These are phyloP conservation scores for Metschnikowia reukaufii DNA, from an alignment of 805 yeast species.

Conservation along the genomic window DNA sequence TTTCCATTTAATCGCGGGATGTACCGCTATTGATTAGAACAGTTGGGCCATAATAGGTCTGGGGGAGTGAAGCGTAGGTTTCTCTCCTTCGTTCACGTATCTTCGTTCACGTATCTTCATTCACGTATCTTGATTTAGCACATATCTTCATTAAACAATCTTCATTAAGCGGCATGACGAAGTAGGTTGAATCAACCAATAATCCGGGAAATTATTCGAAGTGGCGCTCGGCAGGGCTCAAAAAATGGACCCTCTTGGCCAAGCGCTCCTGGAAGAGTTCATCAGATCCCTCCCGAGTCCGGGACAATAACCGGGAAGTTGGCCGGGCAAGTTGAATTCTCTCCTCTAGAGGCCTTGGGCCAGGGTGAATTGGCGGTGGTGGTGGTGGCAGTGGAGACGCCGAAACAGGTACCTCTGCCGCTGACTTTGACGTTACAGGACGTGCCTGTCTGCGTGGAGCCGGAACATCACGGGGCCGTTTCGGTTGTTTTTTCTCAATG, in stretches of 20 bases:
- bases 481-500: background rate
- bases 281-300: background rate
- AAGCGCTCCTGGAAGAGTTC: slow-evolving; percentile 3
- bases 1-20: too few relatives aligned
- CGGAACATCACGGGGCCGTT: background rate
- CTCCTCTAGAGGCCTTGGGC: slow-evolving; percentile 2
- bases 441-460: background rate
- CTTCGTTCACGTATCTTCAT: too few relatives aligned
- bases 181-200: too few relatives aligned
- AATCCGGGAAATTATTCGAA: background rate
- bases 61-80: too few relatives aligned
- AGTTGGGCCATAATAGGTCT: too few relatives aligned
- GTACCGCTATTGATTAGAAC: too few relatives aligned
- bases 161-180: too few relatives aligned
- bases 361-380: background rate
- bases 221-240: background rate
- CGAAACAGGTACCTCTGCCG: background rate
- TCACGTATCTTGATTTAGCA: background rate
- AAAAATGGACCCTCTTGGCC: slow-evolving; percentile 4
- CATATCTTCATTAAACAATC: background rate
- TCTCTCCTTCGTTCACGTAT: too few relatives aligned
- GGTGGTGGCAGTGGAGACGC: background rate
- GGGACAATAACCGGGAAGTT: background rate
- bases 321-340: background rate
- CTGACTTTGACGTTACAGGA: background rate